A percentile compares a stretch with the other conserved stretches of the same genome.
These are phyloP conservation scores for Coemansia sp. DNA, from an alignment of 192 early-diverging fungal genomes.

Conservation along the genomic window DNA sequence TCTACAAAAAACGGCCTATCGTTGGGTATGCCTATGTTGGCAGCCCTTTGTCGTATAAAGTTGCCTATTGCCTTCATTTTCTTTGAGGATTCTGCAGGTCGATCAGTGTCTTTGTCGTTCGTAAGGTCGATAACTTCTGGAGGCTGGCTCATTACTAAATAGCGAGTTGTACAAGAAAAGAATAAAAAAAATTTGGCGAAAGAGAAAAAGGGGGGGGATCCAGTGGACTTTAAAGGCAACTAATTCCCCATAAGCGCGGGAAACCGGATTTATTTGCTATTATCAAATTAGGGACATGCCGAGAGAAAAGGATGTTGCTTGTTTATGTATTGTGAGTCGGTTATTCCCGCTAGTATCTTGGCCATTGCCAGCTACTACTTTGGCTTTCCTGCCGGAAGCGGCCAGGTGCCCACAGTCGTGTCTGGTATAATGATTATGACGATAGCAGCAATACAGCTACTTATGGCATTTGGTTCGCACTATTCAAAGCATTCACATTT, in stretches of 20 bases:
- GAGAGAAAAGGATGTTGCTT: no score
- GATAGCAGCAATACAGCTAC: no score
- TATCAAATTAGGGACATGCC: no score
- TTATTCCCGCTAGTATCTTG: slow-evolving; percentile 22
- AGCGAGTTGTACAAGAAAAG: background rate
- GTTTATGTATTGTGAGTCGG: slow-evolving; percentile 23
- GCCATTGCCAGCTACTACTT: slow-evolving; percentile 1
- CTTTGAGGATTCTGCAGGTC: background rate
- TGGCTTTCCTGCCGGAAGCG: background rate
- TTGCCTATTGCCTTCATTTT: slow-evolving; percentile 1
- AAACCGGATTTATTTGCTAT: no score
- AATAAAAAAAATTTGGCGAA: background rate
- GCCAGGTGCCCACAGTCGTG: no score
- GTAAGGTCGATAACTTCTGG: slow-evolving; percentile 24
- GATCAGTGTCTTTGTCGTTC: slow-evolving; percentile 10
- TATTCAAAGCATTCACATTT: background rate
- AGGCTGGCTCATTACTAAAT: background rate
- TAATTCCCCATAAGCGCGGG: background rate
- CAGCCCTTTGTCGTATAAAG: background rate
- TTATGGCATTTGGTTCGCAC: no score
- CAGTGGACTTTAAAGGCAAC: background rate
- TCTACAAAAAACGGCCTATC: background rate
- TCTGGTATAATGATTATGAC: no score
- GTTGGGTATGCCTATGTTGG: background rate
- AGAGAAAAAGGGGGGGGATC: background rate